Conservation (phyloP, 2,329 filamentous ascomycete genomes). For the Aureobasidium sp. region DNA sequence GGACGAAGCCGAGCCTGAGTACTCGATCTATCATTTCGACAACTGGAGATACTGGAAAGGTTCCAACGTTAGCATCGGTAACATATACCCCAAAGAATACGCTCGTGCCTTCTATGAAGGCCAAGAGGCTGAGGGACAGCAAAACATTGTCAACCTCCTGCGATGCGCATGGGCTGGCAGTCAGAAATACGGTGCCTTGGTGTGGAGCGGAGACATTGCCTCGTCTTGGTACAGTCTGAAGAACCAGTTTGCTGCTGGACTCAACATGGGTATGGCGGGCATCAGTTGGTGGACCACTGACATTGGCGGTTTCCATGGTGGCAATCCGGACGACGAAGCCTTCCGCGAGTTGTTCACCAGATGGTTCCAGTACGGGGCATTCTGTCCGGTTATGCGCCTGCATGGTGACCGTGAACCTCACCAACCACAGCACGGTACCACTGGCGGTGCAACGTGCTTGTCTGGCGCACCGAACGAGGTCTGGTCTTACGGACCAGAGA, state of each 20-base stretch:
- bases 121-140: conserved; percentile 42
- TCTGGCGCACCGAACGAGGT: conserved; percentile 53
- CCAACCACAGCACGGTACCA: conserved; percentile 33
- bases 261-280: conserved; percentile 57
- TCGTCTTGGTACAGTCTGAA: conserved; percentile 53
- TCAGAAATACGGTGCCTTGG: conserved; percentile 55
- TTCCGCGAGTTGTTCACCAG: conserved; percentile 57
- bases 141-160: conserved; percentile 51
- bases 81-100: conserved; percentile 52
- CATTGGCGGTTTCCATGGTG: conserved; percentile 62
- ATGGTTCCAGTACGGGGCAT: conserved; percentile 63
- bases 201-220: conserved; percentile 61
- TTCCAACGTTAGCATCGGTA: conserved; percentile 47
- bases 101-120: conserved; percentile 53
- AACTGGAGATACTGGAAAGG: conserved; percentile 54
- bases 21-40: conserved; percentile 56
- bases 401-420: conserved; percentile 58
- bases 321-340: conserved; percentile 43
- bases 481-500: conserved; percentile 55
- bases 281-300: conserved; percentile 64
- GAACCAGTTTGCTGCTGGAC: conserved; percentile 52
- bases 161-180: conserved; percentile 50
- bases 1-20: conserved; percentile 61
- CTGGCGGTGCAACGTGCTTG: conserved; percentile 28
- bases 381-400: conserved; percentile 58